Percentiles rank a stretch among this genome's conserved stretches.
Evolutionary conservation across 805 yeast species (phyloP).

Genomic region (Metschnikowia shivogae): DNA sequence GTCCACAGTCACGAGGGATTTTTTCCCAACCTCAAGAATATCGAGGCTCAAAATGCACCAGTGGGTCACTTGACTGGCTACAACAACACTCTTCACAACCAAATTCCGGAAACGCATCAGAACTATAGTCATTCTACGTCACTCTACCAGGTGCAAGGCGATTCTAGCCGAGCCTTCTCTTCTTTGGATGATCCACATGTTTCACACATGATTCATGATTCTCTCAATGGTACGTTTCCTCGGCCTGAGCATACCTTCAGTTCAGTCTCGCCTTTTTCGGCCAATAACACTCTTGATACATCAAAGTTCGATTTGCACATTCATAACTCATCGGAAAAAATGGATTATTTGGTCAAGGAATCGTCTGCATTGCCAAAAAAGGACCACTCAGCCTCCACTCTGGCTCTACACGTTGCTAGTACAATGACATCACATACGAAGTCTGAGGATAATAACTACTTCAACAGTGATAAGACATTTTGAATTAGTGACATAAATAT

Average conservation of each 20-base stretch:
- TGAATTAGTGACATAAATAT: background rate
- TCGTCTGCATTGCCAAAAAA: background rate
- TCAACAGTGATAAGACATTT: background rate
- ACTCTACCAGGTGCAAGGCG: background rate
- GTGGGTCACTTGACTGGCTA: background rate
- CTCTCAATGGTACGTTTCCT: background rate
- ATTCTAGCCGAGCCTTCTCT: background rate
- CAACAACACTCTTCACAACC: background rate
- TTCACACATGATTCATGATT: background rate
- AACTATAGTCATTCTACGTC: background rate
- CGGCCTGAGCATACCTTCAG: no score
- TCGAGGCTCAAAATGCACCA: background rate
- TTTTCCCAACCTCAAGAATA: no score
- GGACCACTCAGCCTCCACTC: background rate
- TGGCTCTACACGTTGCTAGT: background rate
- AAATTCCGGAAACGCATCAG: background rate
- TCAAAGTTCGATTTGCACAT: no score
- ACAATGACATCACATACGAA: background rate
- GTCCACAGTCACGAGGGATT: no score
- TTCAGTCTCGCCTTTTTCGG: no score
- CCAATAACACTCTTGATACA: no score
- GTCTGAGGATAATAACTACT: background rate
- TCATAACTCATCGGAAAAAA: background rate
- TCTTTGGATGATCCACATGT: background rate
- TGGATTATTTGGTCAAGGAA: background rate